Base-by-base conservation (phyloP, 176 grass and related monocot species). In the Thalia dealbata region DNA sequence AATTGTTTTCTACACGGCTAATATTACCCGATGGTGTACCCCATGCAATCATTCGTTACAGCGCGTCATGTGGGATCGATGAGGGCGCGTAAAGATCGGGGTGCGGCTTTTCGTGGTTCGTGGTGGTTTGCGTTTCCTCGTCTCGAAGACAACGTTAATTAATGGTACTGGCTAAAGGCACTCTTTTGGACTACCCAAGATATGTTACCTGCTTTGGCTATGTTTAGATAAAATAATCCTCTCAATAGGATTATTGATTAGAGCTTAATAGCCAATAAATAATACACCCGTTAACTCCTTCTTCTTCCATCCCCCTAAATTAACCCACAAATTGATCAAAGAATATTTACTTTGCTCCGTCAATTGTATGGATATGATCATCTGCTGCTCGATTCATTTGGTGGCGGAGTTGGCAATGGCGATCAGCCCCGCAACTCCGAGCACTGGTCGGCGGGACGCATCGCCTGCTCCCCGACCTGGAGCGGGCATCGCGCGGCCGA, bases 371-470 rank as follows among this genome's bases (percentile, higher is more conserved):
- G n/a, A n/a, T n/a, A n/a, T n/a, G n/a, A n/a, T n/a, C n/a, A n/a
- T n/a, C n/a, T n/a, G n/a, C n/a, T n/a, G n/a, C 27, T 29, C 25
- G 3, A 22, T 63, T 28, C 22, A 14, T 14, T 25, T 10, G 2
- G 24, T 23, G 24, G 6, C 24, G 60, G 9, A 10, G 11, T 3
- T 13, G 32, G 32, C 32, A 13, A 28, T 14, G 0, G 35, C 65
- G 9, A 45, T 63, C 46, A 75, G 58, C 58, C 26, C 50, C 26
- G 52, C 70, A 48, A 72, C 27, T 35, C 25, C 0, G 70, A 25
- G 25, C 70, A 72, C 70, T 72, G 70, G 22, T 52, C 50, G 5
- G 24, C 50, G 15, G 70, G 70, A 14, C 70, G 70, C 70, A 52
- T 72, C 48, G 25, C 22, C 27, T 72, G 50, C 24, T 12, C 29